phyloP scores from a whole-genome alignment of 2,329 filamentous ascomycete genomes.

The Akanthomyces lecanii region DNA sequence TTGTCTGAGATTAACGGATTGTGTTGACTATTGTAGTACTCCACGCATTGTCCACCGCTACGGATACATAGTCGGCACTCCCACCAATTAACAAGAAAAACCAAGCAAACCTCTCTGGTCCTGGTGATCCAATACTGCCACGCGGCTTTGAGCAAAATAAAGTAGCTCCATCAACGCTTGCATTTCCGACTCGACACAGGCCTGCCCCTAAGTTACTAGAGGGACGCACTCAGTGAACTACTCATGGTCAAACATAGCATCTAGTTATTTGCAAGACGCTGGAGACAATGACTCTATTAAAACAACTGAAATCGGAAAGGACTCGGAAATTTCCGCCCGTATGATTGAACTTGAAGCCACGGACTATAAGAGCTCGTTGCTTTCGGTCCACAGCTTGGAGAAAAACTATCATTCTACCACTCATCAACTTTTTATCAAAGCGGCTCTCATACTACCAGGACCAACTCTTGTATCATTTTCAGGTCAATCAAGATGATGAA shows the following conservation, averaged over 20 bases:
- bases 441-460: background rate
- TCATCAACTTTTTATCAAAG: background rate
- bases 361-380: background rate
- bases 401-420: background rate
- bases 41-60: background rate
- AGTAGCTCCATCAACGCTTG: background rate
- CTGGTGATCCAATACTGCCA: background rate
- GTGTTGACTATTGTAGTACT: background rate
- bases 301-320: background rate
- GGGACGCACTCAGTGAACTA: background rate
- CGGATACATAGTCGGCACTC: no score
- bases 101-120: background rate
- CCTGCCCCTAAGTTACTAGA: background rate
- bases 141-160: background rate
- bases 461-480: background rate
- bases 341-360: background rate
- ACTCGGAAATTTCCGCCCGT: background rate
- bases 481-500: background rate
- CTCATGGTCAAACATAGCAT: background rate
- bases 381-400: background rate
- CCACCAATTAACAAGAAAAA: background rate
- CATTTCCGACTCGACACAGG: background rate
- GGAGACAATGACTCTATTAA: background rate
- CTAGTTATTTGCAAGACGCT: background rate
- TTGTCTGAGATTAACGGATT: background rate